These are phyloP conservation scores for Penicillium turbatum DNA, from an alignment of 495 filamentous ascomycete species.

Conservation along the genomic window DNA sequence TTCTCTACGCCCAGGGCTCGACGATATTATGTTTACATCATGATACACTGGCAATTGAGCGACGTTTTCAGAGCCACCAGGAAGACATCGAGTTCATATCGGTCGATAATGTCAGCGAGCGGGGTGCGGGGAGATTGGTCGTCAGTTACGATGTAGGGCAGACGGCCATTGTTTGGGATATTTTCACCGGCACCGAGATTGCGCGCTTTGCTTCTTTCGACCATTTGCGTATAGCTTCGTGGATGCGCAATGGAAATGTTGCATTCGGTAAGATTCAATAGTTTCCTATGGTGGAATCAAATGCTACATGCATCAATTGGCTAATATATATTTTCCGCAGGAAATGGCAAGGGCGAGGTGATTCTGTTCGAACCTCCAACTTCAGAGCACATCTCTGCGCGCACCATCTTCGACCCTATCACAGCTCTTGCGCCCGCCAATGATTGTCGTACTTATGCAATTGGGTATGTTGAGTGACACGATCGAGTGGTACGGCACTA, in stretches of 20 bases:
- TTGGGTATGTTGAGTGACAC: slow-evolving; percentile 60
- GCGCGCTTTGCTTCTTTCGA: slow-evolving; percentile 89
- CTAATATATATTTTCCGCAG: slow-evolving; percentile 44
- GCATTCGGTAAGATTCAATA: slow-evolving; percentile 69
- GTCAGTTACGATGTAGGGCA: slow-evolving; percentile 90
- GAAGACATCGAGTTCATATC: slow-evolving; percentile 79
- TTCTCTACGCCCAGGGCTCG: slow-evolving; percentile 79
- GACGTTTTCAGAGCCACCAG: slow-evolving; percentile 77
- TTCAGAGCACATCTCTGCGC: slow-evolving; percentile 86
- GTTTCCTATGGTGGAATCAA: not conserved
- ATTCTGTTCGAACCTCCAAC: slow-evolving; percentile 92
- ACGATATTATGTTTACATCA: slow-evolving; percentile 79
- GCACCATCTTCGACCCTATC: slow-evolving; percentile 91
- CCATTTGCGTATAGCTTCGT: slow-evolving; percentile 74
- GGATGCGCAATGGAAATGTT: slow-evolving; percentile 98
- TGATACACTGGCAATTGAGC: slow-evolving; percentile 85
- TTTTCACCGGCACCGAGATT: slow-evolving; percentile 86
- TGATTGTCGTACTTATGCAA: slow-evolving; percentile 96
- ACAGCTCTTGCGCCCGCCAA: slow-evolving; percentile 83
- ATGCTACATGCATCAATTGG: slow-evolving; percentile 10
- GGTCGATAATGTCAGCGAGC: slow-evolving; percentile 89
- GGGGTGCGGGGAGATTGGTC: slow-evolving; percentile 76
- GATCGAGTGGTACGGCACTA: not conserved
- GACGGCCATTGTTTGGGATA: slow-evolving; percentile 95
- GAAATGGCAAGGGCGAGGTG: slow-evolving; percentile 85